phyloP scores from a whole-genome alignment of 2,329 filamentous ascomycete genomes.

The Aspergillus terreus region DNA sequence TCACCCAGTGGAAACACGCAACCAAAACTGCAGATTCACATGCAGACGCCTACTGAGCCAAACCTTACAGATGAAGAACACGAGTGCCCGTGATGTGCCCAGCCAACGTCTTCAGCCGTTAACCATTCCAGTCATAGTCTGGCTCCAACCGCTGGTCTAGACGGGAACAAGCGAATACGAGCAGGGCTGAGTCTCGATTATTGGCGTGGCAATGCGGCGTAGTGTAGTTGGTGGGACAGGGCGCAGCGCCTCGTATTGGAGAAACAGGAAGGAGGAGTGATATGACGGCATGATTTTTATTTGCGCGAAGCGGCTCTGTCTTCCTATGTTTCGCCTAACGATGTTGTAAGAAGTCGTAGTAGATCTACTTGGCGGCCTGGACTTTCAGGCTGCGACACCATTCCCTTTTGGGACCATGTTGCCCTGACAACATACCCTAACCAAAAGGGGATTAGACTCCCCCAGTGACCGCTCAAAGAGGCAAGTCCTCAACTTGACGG shows the following conservation, averaged over 20 bases:
- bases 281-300: neutral
- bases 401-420: constrained; percentile 8
- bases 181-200: constrained; percentile 8
- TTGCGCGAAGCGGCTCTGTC: too few relatives aligned
- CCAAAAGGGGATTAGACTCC: constrained; percentile 7
- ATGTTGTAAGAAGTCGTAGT: too few relatives aligned
- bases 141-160: neutral
- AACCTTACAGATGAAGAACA: neutral
- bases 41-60: neutral
- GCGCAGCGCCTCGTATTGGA: neutral
- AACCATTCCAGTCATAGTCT: neutral
- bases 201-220: too few relatives aligned
- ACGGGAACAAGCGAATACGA: constrained; percentile 13
- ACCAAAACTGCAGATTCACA: neutral
- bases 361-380: constrained; percentile 5
- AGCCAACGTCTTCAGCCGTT: neutral
- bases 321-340: too few relatives aligned
- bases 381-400: constrained; percentile 3
- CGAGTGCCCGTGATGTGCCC: neutral
- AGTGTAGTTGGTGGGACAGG: too few relatives aligned
- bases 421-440: constrained; percentile 15
- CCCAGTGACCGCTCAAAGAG: constrained; percentile 9
- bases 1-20: neutral
- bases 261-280: neutral
- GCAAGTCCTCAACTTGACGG: constrained; percentile 2